Base-by-base conservation (phyloP, 1,284 basidiomycete genomes). In the Ceratobasidium sp. region DNA sequence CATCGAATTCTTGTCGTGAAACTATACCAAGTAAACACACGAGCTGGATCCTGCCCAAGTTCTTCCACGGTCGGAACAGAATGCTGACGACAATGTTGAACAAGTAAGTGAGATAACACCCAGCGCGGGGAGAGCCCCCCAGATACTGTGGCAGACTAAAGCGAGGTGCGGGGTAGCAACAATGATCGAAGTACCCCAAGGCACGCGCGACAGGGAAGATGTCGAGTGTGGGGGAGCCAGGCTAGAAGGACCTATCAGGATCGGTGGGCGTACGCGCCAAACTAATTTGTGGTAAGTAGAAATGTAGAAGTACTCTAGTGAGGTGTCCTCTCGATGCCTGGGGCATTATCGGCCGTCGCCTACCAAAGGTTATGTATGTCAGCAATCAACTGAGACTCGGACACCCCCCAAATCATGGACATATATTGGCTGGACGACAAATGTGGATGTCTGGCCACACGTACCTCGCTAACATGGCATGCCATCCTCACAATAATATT, bases 121-220 rank as follows among this genome's bases (percentile, higher is more conserved):
- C 55, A 52, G 50, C 32, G 50, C 50, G 50, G 50, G 18, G 39
- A 53, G 34, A 12, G 30, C 36, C 62, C 50, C 34, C 62, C 30
- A 67, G 34, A 52, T 67, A 34, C 50, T 55, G 50, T n/a, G 10
- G 9, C 10, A 65, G 32, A 3, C n/a, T 12, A 26, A 39, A 30
- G 34, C 50, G 28, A n/a, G 62, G 16, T 26, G 32, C 21, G 50
- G 26, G 36, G 62, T 28, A 50, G 50, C 48, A 67, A 30, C 48
- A 23, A 55, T 67, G 62, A 67, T 67, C 62, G 62, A 67, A 36
- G 48, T 67, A 52, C 62, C 50, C 43, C 62, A 67, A 67, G 62
- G 62, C 62, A 67, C 62, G 48, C 36, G 46, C 46, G 21, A n/a
- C 34, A 58, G 30, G 26, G 55, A 58, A 57, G 5, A 23, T 16